phyloP scores from a whole-genome alignment of 331 rosid genomes.

The Prunus yedoensis region DNA sequence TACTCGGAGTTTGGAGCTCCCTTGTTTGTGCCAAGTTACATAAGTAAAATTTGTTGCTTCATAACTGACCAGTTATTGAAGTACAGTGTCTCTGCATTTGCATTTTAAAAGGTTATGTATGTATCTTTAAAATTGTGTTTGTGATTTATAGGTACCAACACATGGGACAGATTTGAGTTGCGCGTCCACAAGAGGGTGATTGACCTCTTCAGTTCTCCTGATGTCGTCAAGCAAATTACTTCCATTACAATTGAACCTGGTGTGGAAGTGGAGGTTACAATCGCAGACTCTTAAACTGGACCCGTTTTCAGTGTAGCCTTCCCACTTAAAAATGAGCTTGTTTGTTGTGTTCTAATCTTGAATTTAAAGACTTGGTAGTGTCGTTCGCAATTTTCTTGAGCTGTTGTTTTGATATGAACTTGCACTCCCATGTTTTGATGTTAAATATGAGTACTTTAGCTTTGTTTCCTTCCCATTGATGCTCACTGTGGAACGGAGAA shows the following conservation, averaged over 20 bases:
- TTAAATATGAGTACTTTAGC: neutral
- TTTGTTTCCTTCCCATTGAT: neutral
- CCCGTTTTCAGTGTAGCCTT: neutral
- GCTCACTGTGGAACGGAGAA: too few relatives aligned
- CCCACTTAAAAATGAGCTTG: constrained; percentile 1
- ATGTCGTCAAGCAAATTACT: constrained; percentile 91
- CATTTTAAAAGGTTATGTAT: too few relatives aligned
- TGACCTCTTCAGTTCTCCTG: constrained; percentile 87
- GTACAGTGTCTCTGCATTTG: too few relatives aligned
- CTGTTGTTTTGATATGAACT: neutral
- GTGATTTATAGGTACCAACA: constrained; percentile 68
- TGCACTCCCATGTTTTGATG: neutral
- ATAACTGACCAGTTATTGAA: neutral
- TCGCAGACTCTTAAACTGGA: constrained; percentile 63
- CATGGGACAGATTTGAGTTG: constrained; percentile 84
- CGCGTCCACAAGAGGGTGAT: constrained; percentile 92
- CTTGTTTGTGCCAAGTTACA: neutral
- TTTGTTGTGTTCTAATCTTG: neutral
- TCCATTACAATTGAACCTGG: constrained; percentile 94
- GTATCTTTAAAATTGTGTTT: neutral
- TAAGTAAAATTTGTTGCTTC: neutral
- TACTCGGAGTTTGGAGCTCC: neutral
- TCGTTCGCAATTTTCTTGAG: constrained; percentile 11
- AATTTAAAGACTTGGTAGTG: constrained; percentile 12
- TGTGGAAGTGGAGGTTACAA: constrained; percentile 90